These are phyloP conservation scores for Candida taoyuanica DNA, from an alignment of 805 yeast species.

Conservation along the genomic window DNA sequence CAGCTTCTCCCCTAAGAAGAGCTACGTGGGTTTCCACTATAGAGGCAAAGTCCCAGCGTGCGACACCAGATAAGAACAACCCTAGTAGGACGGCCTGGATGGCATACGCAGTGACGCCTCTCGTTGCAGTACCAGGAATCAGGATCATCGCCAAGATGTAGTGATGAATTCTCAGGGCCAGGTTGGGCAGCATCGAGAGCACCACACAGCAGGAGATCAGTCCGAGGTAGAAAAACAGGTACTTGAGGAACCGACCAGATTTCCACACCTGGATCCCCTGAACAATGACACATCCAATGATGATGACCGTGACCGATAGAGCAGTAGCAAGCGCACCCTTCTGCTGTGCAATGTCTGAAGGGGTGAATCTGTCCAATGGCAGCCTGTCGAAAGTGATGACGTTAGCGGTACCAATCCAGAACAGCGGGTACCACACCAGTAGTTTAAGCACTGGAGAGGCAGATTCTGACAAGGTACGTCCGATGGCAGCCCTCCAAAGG, in stretches of 20 bases:
- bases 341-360: conserved; percentile 64
- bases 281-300: conserved; percentile 52
- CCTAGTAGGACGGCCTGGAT: conserved; percentile 87
- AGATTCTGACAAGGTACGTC: conserved; percentile 41
- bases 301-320: conserved; percentile 40
- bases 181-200: conserved; percentile 53
- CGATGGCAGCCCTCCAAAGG: conserved; percentile 56
- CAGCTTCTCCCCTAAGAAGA: conserved; percentile 70
- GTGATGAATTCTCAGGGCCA: conserved; percentile 76
- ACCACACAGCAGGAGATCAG: conserved; percentile 41
- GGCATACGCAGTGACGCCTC: conserved; percentile 62
- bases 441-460: conserved; percentile 38
- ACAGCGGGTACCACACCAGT: conserved; percentile 65
- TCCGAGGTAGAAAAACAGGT: conserved; percentile 47
- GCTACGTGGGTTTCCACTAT: conserved; percentile 72
- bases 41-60: conserved; percentile 92
- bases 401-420: conserved; percentile 82
- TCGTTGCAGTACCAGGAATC: conserved; percentile 79
- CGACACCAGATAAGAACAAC: conserved; percentile 73
- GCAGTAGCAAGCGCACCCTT: conserved; percentile 75
- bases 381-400: conserved; percentile 84
- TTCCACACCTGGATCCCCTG: conserved; percentile 83
- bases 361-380: conserved; percentile 81
- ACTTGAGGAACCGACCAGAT: conserved; percentile 61
- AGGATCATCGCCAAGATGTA: conserved; percentile 72